These are phyloP conservation scores for Canna indica DNA, from an alignment of 176 grass and related monocot genomes.

Conservation along the genomic window DNA sequence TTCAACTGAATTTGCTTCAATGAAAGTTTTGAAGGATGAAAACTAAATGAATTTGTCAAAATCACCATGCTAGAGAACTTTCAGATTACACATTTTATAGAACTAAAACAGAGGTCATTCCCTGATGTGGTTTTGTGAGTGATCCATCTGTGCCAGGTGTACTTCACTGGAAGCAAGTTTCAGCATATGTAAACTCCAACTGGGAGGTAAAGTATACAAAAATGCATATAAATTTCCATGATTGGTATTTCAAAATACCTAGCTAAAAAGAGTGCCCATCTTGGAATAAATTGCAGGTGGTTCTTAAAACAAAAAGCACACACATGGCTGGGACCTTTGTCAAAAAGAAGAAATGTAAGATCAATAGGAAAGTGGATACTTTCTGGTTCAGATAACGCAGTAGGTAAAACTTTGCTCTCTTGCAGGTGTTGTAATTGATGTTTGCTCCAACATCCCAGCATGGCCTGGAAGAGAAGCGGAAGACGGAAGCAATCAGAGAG, in stretches of 20 bases:
- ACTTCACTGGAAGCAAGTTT: slow-evolving; percentile 92
- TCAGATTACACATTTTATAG: no score
- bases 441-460: slow-evolving; percentile 50
- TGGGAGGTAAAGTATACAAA: slow-evolving; percentile 50
- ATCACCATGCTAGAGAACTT: no score
- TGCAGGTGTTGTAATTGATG: slow-evolving; percentile 54
- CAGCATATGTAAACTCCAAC: slow-evolving; percentile 48
- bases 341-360: slow-evolving; percentile 88
- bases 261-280: neutral
- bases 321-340: slow-evolving; percentile 91
- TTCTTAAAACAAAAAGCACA: slow-evolving; percentile 75
- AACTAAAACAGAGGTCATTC: neutral
- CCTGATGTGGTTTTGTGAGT: neutral
- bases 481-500: slow-evolving; percentile 38
- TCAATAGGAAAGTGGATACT: neutral
- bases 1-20: neutral
- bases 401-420: neutral
- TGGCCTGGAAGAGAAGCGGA: slow-evolving; percentile 81
- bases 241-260: neutral
- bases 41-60: neutral
- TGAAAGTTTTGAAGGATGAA: neutral
- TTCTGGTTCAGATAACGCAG: neutral
- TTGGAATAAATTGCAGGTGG: slow-evolving; percentile 30
- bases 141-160: slow-evolving; percentile 34
- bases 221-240: neutral